These are phyloP conservation scores for Breynia disticha DNA, from an alignment of 441 rosid species.

Conservation along the genomic window DNA sequence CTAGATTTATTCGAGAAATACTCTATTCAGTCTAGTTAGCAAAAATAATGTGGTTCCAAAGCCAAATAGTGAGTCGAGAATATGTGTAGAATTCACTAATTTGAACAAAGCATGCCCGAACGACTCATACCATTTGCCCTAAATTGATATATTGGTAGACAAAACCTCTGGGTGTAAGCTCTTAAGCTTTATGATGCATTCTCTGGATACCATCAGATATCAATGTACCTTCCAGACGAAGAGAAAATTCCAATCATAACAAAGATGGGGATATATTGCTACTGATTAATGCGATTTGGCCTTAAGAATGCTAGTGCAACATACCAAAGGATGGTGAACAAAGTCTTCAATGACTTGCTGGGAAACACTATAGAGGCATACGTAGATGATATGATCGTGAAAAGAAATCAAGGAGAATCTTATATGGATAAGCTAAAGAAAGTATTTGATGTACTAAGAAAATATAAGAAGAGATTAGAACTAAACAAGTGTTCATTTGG, in stretches of 20 bases:
- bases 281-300: not conserved
- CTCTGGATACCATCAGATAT: not conserved
- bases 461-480: not conserved
- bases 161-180: not conserved
- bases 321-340: not conserved
- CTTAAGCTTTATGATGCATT: not conserved
- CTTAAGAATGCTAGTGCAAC: not conserved
- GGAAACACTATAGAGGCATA: not conserved
- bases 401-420: not conserved
- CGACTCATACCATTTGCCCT: not conserved
- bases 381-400: not conserved
- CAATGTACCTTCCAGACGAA: not conserved
- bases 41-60: not conserved
- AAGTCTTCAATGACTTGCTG: not conserved
- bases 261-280: not conserved
- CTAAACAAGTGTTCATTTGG: not conserved
- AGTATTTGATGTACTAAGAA: not conserved
- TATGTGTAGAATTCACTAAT: not conserved
- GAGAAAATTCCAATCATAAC: not conserved
- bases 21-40: not conserved
- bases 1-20: not conserved
- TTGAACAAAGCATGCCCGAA: not conserved
- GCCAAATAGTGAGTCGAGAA: not conserved
- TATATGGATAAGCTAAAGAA: not conserved
- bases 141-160: not conserved